Percentiles rank a stretch among this genome's conserved stretches.
Conservation (phyloP, 2,329 filamentous ascomycete genomes). For the Claviceps arundinis region DNA sequence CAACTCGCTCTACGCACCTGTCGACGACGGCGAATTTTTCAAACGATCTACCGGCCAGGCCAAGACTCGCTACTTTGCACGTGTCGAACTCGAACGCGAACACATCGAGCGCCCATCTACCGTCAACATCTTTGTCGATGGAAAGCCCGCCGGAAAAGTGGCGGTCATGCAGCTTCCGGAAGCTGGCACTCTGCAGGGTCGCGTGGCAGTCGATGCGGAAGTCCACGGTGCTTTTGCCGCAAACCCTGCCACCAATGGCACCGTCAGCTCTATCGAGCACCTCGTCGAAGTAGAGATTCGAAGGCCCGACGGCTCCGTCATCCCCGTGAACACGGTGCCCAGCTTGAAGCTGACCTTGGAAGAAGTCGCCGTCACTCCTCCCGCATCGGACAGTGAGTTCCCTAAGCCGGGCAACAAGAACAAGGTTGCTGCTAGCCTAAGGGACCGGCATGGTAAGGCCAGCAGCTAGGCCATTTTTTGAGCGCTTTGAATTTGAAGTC, state of each 20-base stretch:
- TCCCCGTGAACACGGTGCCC: constrained; percentile 15
- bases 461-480: neutral
- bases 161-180: constrained; percentile 24
- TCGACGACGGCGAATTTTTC: neutral
- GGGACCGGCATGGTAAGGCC: neutral
- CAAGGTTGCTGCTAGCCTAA: neutral
- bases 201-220: constrained; percentile 32
- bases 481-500: neutral
- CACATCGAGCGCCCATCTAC: constrained; percentile 23
- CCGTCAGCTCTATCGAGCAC: constrained; percentile 1
- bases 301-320: constrained; percentile 19
- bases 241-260: neutral
- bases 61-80: constrained; percentile 22
- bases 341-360: constrained; percentile 26
- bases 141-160: constrained; percentile 19
- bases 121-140: constrained; percentile 21
- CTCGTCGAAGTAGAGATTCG: neutral
- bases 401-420: constrained; percentile 13
- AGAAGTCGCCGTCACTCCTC: constrained; percentile 16
- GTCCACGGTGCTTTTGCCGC: neutral
- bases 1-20: constrained; percentile 19
- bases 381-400: constrained; percentile 14
- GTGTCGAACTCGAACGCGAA: constrained; percentile 20
- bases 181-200: constrained; percentile 18
- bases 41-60: neutral